Evolutionary conservation across 1,284 basidiomycete genomes (phyloP), one percentile per base, ranked within the genome.

Genomic region (Pyrrhoderma noxium): DNA sequence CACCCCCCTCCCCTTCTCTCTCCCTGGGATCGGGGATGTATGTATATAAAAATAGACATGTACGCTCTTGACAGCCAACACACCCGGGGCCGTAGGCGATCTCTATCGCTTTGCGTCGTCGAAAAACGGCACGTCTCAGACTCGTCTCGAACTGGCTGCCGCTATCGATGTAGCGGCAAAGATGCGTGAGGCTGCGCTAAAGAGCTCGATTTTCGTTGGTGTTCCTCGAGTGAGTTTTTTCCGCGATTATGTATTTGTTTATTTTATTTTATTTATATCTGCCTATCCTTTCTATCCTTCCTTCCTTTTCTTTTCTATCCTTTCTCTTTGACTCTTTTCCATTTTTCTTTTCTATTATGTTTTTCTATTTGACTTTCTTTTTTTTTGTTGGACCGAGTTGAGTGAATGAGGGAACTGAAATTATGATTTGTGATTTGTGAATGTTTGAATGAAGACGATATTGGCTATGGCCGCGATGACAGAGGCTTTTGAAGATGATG

Each of bases 111-210:
- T 89, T 64, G 78, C 80, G 44, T 80, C 85, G 3, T 73, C 78
- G 56, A 65, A 69, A 44, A 70, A 78, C 50, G 62, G 73, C 41
- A 66, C 66, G 57, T 5, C 27, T 5, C 27, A 31, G 27, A 67
- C 74, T 54, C 65, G 65, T 22, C 11, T 31, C 7, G 21, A 40
- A 14, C 16, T 40, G 5, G 7, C 38, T 16, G 38, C 14, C 8
- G 38, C 38, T 16, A 72, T 85, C 57, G 77, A 78, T 64, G 82
- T 78, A 60, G 90, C 89, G 58, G 86, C 81, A 57, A 67, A 93
- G 59, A 93, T 98, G 81, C 80, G 95, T 47, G 95, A 99, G 72
- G 82, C 88, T 8, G 92, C 92, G 3, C 66, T 99, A 64, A 98
- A 99, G 71, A 93, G 90, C 61, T 84, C 87, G 63, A 89, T 93